Evolutionary conservation across 2,329 filamentous ascomycete species (phyloP).

Genomic region (Fusarium torulosum): DNA sequence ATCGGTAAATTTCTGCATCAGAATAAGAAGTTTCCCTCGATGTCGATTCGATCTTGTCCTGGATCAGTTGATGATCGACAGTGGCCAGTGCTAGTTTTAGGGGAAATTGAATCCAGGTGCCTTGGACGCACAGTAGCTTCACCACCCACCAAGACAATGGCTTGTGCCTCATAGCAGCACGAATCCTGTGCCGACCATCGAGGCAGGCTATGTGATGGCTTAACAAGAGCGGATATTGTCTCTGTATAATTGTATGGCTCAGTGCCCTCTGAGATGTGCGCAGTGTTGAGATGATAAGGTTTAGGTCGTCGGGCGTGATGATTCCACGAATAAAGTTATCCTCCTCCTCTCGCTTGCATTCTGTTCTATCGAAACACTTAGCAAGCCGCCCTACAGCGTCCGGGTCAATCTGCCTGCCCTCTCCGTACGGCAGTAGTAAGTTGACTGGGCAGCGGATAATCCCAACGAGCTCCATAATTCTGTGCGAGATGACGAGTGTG

Average conservation of each 20-base stretch:
- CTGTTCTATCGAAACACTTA: constrained; percentile 7
- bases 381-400: not conserved
- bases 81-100: not conserved
- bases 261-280: not conserved
- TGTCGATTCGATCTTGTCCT: constrained; percentile 7
- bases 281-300: not conserved
- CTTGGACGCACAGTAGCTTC: not conserved
- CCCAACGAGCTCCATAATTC: constrained; percentile 5
- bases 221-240: not conserved
- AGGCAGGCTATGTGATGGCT: constrained; percentile 7
- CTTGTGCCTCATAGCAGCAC: not conserved
- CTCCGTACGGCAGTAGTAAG: constrained; percentile 4
- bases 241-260: not conserved
- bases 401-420: constrained; percentile 4
- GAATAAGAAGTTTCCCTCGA: constrained; percentile 4
- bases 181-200: constrained; percentile 2
- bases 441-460: constrained; percentile 3
- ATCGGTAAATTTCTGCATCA: constrained; percentile 4
- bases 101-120: constrained; percentile 9
- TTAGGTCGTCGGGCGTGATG: constrained; percentile 2
- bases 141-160: constrained; percentile 11
- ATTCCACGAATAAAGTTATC: constrained; percentile 1
- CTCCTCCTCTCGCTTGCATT: not conserved
- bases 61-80: not conserved
- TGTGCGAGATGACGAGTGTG: not conserved